A percentile compares a stretch with the other conserved stretches of the same genome.
These are phyloP conservation scores for Carex scoparia DNA, from an alignment of 176 grass and related monocot genomes.

Conservation along the genomic window DNA sequence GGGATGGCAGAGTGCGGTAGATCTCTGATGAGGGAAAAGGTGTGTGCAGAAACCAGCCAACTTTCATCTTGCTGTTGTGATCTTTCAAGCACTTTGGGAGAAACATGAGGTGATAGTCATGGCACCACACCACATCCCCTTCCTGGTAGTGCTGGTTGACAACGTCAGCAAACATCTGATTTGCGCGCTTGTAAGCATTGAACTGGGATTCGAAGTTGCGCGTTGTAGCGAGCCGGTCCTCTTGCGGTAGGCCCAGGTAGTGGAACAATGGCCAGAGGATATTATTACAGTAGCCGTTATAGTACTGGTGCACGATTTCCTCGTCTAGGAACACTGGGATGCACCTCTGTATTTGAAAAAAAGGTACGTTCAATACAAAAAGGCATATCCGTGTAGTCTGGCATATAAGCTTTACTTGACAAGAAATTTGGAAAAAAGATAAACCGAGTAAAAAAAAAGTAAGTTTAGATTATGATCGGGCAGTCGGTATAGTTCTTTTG, in stretches of 20 bases:
- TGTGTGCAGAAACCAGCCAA: conserved; percentile 99
- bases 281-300: conserved; percentile 99
- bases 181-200: conserved; percentile 87
- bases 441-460: not conserved
- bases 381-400: not conserved
- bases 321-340: conserved; percentile 98
- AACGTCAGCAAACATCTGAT: conserved; percentile 98
- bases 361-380: not conserved
- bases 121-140: conserved; percentile 98
- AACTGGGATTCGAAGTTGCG: conserved; percentile 97
- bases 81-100: conserved; percentile 95
- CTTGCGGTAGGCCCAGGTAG: conserved; percentile 93
- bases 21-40: conserved; percentile 98
- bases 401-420: not conserved
- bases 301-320: conserved; percentile 98
- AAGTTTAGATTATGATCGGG: not conserved
- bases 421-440: not conserved
- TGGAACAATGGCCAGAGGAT: conserved; percentile 99
- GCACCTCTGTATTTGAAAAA: conserved; percentile 63
- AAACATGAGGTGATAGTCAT: conserved; percentile 99
- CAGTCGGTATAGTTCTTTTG: not conserved
- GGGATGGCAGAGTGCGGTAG: conserved; percentile 83
- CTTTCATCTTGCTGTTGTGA: conserved; percentile 94
- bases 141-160: conserved; percentile 98
- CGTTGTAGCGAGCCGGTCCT: conserved; percentile 91